Conservation (phyloP, 1,284 basidiomycete genomes). For the Butyriboletus regius region DNA sequence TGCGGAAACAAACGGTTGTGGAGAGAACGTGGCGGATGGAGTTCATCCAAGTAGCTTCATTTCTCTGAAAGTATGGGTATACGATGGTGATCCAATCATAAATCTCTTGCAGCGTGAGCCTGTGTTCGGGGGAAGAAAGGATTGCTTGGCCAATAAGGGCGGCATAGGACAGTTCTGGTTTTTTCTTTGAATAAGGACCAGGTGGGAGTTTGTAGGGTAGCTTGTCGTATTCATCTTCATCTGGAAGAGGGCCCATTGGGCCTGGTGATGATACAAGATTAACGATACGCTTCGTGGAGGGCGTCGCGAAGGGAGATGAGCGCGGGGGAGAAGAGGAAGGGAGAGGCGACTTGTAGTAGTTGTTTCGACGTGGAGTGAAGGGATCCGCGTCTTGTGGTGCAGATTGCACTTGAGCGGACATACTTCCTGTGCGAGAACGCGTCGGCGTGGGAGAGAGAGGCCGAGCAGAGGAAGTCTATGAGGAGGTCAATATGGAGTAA, state of each 20-base stretch:
- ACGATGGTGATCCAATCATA: conserved; percentile 92
- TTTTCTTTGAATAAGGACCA: conserved; percentile 70
- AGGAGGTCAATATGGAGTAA: conserved; percentile 6
- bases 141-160: conserved; percentile 94
- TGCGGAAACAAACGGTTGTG: conserved; percentile 72
- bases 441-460: conserved; percentile 30
- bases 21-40: conserved; percentile 81
- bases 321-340: conserved; percentile 44
- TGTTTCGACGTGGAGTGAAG: conserved; percentile 40
- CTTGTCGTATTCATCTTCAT: conserved; percentile 54
- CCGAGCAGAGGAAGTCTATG: conserved; percentile 15
- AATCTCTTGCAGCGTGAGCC: conserved; percentile 88
- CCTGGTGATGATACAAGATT: conserved; percentile 75
- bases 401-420: conserved; percentile 29
- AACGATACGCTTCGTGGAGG: conserved; percentile 45
- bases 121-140: conserved; percentile 73
- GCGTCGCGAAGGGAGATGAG: conserved; percentile 48
- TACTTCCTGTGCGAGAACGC: conserved; percentile 27
- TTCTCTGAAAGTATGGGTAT: conserved; percentile 87
- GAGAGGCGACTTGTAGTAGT: conserved; percentile 43
- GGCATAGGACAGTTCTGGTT: conserved; percentile 84
- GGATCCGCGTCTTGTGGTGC: conserved; percentile 26
- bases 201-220: conserved; percentile 70
- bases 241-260: conserved; percentile 56
- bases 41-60: conserved; percentile 94